A percentile compares a stretch with the other conserved stretches of the same genome.
Evolutionary conservation across 768 basidiomycete species (phyloP).

Genomic region (Daedaleopsis nitida): DNA sequence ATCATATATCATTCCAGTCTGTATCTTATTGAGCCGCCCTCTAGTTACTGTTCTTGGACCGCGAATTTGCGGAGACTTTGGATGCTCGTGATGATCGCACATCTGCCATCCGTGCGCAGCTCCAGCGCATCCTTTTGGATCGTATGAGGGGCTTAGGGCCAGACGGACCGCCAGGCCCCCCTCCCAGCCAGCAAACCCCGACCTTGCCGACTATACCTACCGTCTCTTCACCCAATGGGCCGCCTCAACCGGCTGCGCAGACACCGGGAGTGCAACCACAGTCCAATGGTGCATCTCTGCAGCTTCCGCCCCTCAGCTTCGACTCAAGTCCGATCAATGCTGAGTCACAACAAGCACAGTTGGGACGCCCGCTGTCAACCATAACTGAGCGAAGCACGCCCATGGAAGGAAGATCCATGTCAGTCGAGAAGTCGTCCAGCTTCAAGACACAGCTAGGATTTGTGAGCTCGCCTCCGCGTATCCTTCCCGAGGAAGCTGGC

Average conservation of each 20-base stretch:
- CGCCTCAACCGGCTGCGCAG: neutral
- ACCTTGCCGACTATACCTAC: constrained; percentile 30
- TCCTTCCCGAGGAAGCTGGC: constrained; percentile 10
- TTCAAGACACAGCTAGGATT: neutral
- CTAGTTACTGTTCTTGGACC: constrained; percentile 85
- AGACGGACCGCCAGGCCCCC: constrained; percentile 8
- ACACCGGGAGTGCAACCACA: constrained; percentile 12
- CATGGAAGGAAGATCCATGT: constrained; percentile 27
- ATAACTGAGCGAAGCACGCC: constrained; percentile 58
- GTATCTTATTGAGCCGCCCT: neutral
- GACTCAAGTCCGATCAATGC: constrained; percentile 25
- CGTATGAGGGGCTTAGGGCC: constrained; percentile 52
- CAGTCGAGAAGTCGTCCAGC: constrained; percentile 15
- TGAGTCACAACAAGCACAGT: constrained; percentile 2
- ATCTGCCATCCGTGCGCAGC: constrained; percentile 60
- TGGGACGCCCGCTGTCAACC: constrained; percentile 52
- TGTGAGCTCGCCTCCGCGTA: constrained; percentile 1
- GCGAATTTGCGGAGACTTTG: constrained; percentile 76
- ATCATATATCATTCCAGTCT: neutral
- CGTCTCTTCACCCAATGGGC: constrained; percentile 7
- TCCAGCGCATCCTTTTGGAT: constrained; percentile 63
- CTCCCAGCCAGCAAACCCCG: constrained; percentile 19
- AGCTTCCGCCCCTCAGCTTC: constrained; percentile 65
- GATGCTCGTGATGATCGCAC: constrained; percentile 81
- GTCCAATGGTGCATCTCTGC: constrained; percentile 34